Evolutionary conservation across 2,329 filamentous ascomycete species (phyloP), one percentile per base, ranked within the genome.

Genomic region (Fusarium phyllophilum): DNA sequence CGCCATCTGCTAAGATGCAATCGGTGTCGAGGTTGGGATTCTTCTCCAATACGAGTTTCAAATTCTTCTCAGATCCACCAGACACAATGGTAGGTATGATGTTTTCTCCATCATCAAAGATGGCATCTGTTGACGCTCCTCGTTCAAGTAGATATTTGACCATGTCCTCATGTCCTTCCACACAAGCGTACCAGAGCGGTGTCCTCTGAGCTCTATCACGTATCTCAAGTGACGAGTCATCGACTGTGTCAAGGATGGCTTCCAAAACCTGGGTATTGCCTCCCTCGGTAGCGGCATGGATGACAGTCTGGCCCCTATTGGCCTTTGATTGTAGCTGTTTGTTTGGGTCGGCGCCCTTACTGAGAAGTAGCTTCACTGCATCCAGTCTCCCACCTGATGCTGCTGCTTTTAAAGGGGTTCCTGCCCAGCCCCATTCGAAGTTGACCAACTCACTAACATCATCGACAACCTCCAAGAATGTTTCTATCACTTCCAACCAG

Each of bases 361-460:
- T 31, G 14, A 75, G 69, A 13, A 75, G 51, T 12, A 75, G 24
- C 41, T 71, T 29, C 9, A 66, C 62, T 13, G 44, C 46, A 36
- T 73, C 61, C 18, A 70, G 39, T 15, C 48, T 61, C 5, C 69
- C 66, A 24, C 66, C 69, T 24, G 69, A 62, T 24, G 62, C 55
- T 5, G 69, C 69, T 45, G 67, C 61, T 6, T 68, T 39, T 26
- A 75, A 38, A 13, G 69, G 69, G 17, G 61, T 68, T 24, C 63
- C 69, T 34, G 62, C 65, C 63, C 62, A 66, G 8, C 69, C 72
- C 72, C 72, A 75, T 52, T 75, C 69, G 13, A 75, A 73, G 41
- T 70, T 68, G 51, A 73, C 38, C 39, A 75, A 34, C n/a, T 73
- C 66, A 4, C 57, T n/a, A 8, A 36, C 31, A 22, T 75, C 52